Base-by-base conservation (phyloP, 2,329 filamentous ascomycete genomes). In the Monilinia fructicola region DNA sequence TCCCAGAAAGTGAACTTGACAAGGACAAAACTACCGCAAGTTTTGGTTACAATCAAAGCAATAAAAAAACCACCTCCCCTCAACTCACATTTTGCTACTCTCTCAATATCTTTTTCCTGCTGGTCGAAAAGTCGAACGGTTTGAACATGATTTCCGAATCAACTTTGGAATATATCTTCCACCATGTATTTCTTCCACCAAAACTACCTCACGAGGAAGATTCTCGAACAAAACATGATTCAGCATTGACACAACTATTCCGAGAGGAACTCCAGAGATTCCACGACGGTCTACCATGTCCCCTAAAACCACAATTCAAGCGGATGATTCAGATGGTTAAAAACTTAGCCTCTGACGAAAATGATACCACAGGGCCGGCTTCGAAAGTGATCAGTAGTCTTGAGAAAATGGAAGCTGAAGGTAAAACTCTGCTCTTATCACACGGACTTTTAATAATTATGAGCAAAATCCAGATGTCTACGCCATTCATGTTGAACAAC, bases 121-220 rank as follows among this genome's bases (percentile, higher is more conserved):
- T 42, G 10, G 18, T 21, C 1, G 14, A 14, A 28, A 11, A n/a
- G 1, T 7, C 23, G 28, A n/a, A 9, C 16, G 12, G 23, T 59
- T 14, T 16, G 18, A 59, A 31, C 12, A 59, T 59, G 56, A 9
- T 10, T 6, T 48, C 56, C 21, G 4, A n/a, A 9, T 31, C 42
- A 4, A 11, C 23, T 23, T 44, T 46, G 26, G 28, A 28, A 31
- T 81, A 79, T 68, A 67, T 82, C 2, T 75, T 82, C 48, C 71
- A 83, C 48, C 81, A 85, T 70, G 72, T 84, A 1, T 81, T 83
- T 26, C 76, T 85, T 0, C 83, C 82, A 0, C 80, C 81, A 1
- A 76, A 81, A 52, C 73, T 84, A 0, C 82, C 82, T 0, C 78
- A 82, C 59, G 44, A 71, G 54, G 74, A 78, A 18, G 77, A 74